Evolutionary conservation across 1,284 basidiomycete genomes (phyloP).

Genomic region (Abortiporus biennis): DNA sequence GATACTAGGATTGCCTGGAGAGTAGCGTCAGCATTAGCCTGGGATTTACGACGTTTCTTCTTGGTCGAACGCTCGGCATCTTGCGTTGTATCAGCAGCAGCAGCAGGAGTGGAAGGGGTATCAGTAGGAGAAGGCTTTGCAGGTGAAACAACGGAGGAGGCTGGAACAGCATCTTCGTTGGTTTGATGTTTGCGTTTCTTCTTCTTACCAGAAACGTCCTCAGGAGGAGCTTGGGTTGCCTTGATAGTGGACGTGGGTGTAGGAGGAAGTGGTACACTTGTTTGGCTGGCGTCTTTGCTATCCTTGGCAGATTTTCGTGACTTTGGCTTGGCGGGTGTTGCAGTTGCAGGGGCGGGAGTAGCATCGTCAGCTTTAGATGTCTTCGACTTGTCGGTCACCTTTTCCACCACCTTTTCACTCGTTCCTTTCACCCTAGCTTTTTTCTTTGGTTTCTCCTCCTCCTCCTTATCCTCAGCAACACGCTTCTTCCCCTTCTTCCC

Average conservation of each 20-base stretch:
- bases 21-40: constrained; percentile 4
- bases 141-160: constrained; percentile 4
- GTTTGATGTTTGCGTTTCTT: constrained; percentile 15
- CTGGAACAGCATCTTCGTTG: constrained; percentile 1
- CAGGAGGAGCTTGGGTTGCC: neutral
- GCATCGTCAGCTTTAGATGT: neutral
- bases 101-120: constrained; percentile 5
- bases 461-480: constrained; percentile 24
- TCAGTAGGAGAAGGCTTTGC: constrained; percentile 1
- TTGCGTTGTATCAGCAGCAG: constrained; percentile 12
- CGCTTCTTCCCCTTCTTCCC: constrained; percentile 34
- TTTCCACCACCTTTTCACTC: too few species aligned
- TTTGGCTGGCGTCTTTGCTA: constrained; percentile 3
- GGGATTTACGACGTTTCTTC: constrained; percentile 17
- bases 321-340: neutral
- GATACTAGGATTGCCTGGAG: constrained; percentile 9
- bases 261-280: neutral
- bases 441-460: constrained; percentile 27
- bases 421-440: constrained; percentile 19
- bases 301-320: constrained; percentile 3
- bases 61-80: constrained; percentile 12
- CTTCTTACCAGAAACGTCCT: constrained; percentile 15
- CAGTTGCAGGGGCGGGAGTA: neutral
- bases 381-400: neutral
- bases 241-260: neutral